These are phyloP conservation scores for Phialemoniopsis sp. DNA, from an alignment of 2,329 filamentous ascomycete species.

Conservation along the genomic window DNA sequence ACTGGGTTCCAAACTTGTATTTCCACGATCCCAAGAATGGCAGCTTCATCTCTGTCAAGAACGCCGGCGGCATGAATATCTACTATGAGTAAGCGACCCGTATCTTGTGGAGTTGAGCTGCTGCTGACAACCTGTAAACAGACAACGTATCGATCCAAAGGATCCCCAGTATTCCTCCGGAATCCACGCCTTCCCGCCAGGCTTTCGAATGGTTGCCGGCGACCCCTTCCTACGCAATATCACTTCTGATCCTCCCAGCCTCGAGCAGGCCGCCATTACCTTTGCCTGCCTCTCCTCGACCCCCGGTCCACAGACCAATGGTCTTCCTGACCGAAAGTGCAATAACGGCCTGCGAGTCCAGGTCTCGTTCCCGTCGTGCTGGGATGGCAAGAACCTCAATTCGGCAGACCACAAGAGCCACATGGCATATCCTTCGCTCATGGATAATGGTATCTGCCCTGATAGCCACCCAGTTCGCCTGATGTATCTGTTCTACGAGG, in stretches of 20 bases:
- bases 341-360: constrained; percentile 19
- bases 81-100: constrained; percentile 1
- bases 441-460: constrained; percentile 46
- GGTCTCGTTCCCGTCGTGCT: constrained; percentile 13
- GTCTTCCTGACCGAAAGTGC: too few relatives aligned
- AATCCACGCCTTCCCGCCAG: neutral
- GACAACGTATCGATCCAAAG: neutral
- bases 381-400: constrained; percentile 12
- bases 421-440: constrained; percentile 43
- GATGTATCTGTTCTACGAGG: constrained; percentile 56
- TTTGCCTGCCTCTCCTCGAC: constrained; percentile 10
- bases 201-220: constrained; percentile 4
- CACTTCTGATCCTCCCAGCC: neutral
- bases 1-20: constrained; percentile 16
- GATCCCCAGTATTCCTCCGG: neutral
- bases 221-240: neutral
- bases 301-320: too few relatives aligned
- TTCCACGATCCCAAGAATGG: constrained; percentile 1
- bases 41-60: constrained; percentile 1
- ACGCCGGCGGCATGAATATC: constrained; percentile 1
- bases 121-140: too few relatives aligned
- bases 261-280: constrained; percentile 10
- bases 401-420: constrained; percentile 10
- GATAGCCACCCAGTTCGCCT: constrained; percentile 46
- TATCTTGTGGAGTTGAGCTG: too few relatives aligned